phyloP scores from a whole-genome alignment of 2,329 filamentous ascomycete genomes.

The Pestalotiopsis sp. region DNA sequence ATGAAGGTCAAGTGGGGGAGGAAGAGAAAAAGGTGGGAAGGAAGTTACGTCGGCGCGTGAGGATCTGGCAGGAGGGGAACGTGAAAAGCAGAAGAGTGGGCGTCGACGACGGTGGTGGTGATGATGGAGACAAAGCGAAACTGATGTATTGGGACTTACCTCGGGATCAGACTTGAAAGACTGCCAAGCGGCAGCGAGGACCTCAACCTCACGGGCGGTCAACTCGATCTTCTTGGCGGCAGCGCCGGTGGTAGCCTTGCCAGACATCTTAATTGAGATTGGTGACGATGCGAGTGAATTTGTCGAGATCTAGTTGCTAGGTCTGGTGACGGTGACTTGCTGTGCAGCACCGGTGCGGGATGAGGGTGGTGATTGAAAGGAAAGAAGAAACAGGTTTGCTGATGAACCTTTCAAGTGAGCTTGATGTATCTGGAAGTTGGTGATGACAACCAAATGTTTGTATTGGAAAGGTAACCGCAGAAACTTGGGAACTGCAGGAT shows the following conservation, averaged over 20 bases:
- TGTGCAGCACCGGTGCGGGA: background rate
- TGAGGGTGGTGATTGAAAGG: no score
- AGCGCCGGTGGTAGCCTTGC: conserved; percentile 1
- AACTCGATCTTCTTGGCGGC: conserved; percentile 10
- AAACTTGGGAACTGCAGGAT: no score
- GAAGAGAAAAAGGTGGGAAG: background rate
- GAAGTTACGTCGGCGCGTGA: background rate
- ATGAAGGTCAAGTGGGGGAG: background rate
- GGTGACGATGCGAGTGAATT: background rate
- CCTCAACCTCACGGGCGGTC: conserved; percentile 5
- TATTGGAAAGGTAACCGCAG: no score
- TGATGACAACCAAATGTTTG: no score
- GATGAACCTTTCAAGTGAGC: no score
- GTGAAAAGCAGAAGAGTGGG: no score
- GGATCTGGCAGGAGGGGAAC: background rate
- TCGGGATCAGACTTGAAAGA: conserved; percentile 5
- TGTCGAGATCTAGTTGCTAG: background rate
- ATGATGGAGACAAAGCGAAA: background rate
- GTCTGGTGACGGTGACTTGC: background rate
- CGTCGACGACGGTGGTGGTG: background rate
- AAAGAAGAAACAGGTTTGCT: no score
- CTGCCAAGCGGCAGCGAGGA: conserved; percentile 4
- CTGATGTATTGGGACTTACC: background rate
- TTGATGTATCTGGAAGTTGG: no score
- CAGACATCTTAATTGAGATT: background rate